Evolutionary conservation across 1,284 basidiomycete species (phyloP), one percentile per base, ranked within the genome.

Genomic region (Albatrellus sp.): DNA sequence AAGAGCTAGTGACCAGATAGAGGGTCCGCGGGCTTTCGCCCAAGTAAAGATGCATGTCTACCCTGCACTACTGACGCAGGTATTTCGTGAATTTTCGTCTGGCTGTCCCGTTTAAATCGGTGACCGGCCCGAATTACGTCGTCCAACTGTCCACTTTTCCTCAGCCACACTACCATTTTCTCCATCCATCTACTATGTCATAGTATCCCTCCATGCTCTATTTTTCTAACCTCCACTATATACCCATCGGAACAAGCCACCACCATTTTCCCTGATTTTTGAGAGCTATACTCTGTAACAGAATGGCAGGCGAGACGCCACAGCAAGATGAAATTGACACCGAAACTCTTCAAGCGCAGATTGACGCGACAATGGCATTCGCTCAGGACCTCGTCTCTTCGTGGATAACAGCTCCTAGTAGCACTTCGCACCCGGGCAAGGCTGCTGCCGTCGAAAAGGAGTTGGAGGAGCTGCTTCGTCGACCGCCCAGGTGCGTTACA

Each of bases 311-410:
- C 14, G n/a, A 32, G 10, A n/a, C 13, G 17, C 30, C 10, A 24
- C 39, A 40, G 9, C 33, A 41, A 28, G 40, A 77, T 48, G 69
- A 71, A 38, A 65, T 83, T 44, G 77, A 83, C 55, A 52, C 67
- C 35, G 78, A 83, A 53, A 63, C 70, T 32, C 65, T 87, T 31
- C 83, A 86, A 56, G 81, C 82, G 24, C 77, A 81, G 59, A 75
- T 86, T 46, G 80, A 87, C 60, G 65, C 83, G 55, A 76, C 83
- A n/a, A 73, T 87, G 73, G 76, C 83, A 3, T 75, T 80, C 58
- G 75, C 77, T 1, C 72, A 84, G 51, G 69, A 73, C 55, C 65
- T 87, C 49, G 74, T 84, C 32, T 68, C 79, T 12, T 80, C 82
- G 43, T 87, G 84, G 84, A 57, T 64, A 44, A 57, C 59, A 32